Evolutionary conservation across 495 filamentous ascomycete genomes (phyloP).

Genomic region (Bryoglossum gracile): DNA sequence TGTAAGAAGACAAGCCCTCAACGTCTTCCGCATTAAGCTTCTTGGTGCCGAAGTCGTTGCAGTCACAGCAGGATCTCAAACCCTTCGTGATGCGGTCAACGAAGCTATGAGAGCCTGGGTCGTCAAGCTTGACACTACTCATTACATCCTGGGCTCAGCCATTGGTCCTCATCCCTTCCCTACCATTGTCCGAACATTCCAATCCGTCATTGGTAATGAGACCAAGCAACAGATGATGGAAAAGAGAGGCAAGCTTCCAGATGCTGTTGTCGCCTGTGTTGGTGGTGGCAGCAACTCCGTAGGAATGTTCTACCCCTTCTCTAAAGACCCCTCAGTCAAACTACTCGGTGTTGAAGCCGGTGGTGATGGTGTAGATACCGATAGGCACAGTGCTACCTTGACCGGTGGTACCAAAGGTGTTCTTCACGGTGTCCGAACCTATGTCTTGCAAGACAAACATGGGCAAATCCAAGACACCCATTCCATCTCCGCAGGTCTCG

Average conservation of each 20-base stretch:
- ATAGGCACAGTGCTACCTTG: slow-evolving; percentile 82
- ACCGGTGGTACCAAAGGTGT: slow-evolving; percentile 86
- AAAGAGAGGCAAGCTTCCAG: slow-evolving; percentile 78
- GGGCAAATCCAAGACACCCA: slow-evolving; percentile 94
- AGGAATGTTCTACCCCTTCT: slow-evolving; percentile 96
- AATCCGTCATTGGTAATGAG: slow-evolving; percentile 87
- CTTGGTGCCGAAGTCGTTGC: slow-evolving; percentile 82
- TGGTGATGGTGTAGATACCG: slow-evolving; percentile 88
- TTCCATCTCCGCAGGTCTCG: slow-evolving; percentile 92
- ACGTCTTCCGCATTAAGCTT: slow-evolving; percentile 95
- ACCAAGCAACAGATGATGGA: slow-evolving; percentile 73
- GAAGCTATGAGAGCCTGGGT: slow-evolving; percentile 89
- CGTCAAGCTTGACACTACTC: slow-evolving; percentile 75
- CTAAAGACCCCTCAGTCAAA: slow-evolving; percentile 74
- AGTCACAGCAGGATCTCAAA: slow-evolving; percentile 77
- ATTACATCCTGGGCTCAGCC: slow-evolving; percentile 93
- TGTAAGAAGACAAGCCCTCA: slow-evolving; percentile 84
- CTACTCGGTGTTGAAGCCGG: slow-evolving; percentile 92
- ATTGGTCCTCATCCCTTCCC: slow-evolving; percentile 95
- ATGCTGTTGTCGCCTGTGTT: slow-evolving; percentile 93
- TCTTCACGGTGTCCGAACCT: slow-evolving; percentile 90
- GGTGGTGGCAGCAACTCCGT: slow-evolving; percentile 87
- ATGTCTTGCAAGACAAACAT: slow-evolving; percentile 83
- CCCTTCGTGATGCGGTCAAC: slow-evolving; percentile 92
- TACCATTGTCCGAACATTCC: slow-evolving; percentile 92